These are phyloP conservation scores for Agaricus subrufescens DNA, from an alignment of 768 basidiomycete genomes.

Conservation along the genomic window DNA sequence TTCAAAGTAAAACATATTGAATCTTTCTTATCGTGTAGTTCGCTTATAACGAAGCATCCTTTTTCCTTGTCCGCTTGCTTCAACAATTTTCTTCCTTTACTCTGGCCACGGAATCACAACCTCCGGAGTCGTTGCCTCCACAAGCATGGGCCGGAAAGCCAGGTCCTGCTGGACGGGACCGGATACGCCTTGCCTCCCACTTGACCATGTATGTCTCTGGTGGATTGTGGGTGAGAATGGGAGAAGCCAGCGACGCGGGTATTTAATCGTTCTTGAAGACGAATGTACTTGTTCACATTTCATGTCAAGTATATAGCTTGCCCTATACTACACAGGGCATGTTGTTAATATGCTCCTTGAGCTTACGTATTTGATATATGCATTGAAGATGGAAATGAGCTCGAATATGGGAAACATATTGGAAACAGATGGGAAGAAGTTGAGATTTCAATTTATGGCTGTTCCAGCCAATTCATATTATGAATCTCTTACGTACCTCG, in stretches of 20 bases:
- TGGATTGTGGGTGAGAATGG: constrained; percentile 39
- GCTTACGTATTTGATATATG: no score
- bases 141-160: constrained; percentile 21
- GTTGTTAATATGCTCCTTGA: no score
- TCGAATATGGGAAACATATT: no score
- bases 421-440: no score
- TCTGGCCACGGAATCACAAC: constrained; percentile 33
- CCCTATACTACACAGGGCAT: no score
- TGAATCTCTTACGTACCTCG: no score
- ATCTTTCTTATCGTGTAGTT: constrained; percentile 25
- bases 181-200: constrained; percentile 31
- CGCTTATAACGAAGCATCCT: constrained; percentile 52
- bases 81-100: constrained; percentile 41
- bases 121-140: constrained; percentile 22
- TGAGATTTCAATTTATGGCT: no score
- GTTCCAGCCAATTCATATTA: no score
- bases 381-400: no score
- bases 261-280: background rate
- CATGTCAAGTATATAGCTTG: background rate
- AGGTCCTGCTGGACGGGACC: constrained; percentile 33
- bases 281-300: background rate
- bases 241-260: constrained; percentile 7
- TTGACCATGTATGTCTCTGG: constrained; percentile 40
- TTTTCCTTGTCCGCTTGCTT: constrained; percentile 47
- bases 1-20: no score